Base-by-base conservation (phyloP, 2,329 filamentous ascomycete species). In the Celoporthe dispersa region DNA sequence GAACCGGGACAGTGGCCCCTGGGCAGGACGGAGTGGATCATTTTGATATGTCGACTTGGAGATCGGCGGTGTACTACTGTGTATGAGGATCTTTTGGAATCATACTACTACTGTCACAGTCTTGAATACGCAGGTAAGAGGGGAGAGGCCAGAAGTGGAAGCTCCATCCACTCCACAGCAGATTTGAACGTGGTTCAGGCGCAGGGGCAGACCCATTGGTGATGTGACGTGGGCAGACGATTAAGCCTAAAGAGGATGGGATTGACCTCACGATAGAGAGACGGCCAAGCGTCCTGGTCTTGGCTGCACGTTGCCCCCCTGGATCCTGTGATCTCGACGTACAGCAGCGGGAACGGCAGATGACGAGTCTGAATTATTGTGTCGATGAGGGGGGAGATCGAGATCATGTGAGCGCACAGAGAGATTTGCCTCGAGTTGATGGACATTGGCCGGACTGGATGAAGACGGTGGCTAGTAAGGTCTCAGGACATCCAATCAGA, bases 191-290 rank as follows among this genome's bases (percentile, higher is more conserved):
- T 60, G 57, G 57, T 60, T 11, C 16, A n/a, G 57, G 31, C 55
- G 31, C 31, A 33, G 55, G 33, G 33, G 57, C 57, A 35, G 57
- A 37, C n/a, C 57, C 57, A 60, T 60, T 22, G 57, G 22, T 60
- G 57, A 37, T 35, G 57, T n/a, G 57, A 35, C 55, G 31, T 16
- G 35, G 31, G 55, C 31, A 31, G 28, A n/a, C 31, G 19, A 60
- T 37, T 37, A 60, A 25, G 31, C 57, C 57, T 11, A 37, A 60
- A 60, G 2, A 37, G 57, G 33, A 11, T 60, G 33, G 31, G 31
- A 35, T 60, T 37, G 2, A n/a, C 31, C 57, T 60, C 19, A 31
- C 7, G 11, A 16, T 3, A 31, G 31, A 16, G 53, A 57, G 11
- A 19, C 11, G 28, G 53, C 14, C 28, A 57, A 33, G 28, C 12